Percentiles rank a stretch among this genome's conserved stretches.
Conservation (phyloP, 1,284 basidiomycete genomes). For the Calocybe gambosa region DNA sequence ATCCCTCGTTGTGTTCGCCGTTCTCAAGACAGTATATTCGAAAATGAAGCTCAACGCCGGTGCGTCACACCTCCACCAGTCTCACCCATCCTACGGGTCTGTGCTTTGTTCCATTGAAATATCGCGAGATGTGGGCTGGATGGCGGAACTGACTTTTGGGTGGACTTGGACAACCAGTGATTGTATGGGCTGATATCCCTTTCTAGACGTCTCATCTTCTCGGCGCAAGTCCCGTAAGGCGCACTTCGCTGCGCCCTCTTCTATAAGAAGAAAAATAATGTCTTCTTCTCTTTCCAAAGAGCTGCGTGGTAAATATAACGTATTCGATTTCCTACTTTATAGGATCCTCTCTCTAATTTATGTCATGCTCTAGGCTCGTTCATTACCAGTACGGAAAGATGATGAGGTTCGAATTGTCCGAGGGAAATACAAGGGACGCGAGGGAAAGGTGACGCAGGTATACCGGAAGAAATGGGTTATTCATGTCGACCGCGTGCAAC, state of each 20-base stretch:
- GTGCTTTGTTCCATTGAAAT: slow-evolving; percentile 22
- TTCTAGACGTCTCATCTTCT: slow-evolving; percentile 76
- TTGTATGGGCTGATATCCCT: slow-evolving; percentile 24
- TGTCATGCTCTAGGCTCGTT: slow-evolving; percentile 40
- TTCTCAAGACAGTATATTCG: slow-evolving; percentile 47
- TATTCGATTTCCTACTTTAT: slow-evolving; percentile 23
- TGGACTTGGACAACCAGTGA: slow-evolving; percentile 29
- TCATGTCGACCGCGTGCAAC: slow-evolving; percentile 95
- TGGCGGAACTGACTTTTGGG: slow-evolving; percentile 38
- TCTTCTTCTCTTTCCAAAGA: slow-evolving; percentile 95
- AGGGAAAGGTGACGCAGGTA: slow-evolving; percentile 96
- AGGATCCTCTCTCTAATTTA: not conserved
- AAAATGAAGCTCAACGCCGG: slow-evolving; percentile 78
- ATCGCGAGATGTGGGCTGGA: slow-evolving; percentile 43
- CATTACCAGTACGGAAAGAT: slow-evolving; percentile 95
- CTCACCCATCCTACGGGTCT: slow-evolving; percentile 17
- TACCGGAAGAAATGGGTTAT: slow-evolving; percentile 99
- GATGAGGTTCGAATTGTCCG: slow-evolving; percentile 97
- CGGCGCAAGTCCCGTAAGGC: slow-evolving; percentile 96
- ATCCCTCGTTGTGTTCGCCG: slow-evolving; percentile 39
- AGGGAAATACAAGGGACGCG: slow-evolving; percentile 96
- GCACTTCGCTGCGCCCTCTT: slow-evolving; percentile 92
- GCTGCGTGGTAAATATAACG: slow-evolving; percentile 88
- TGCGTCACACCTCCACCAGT: slow-evolving; percentile 36
- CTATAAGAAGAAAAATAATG: slow-evolving; percentile 96